Percentiles rank a stretch among this genome's conserved stretches.
These are phyloP conservation scores for Aspergillus sp. DNA, from an alignment of 2,329 filamentous ascomycete genomes.

Conservation along the genomic window DNA sequence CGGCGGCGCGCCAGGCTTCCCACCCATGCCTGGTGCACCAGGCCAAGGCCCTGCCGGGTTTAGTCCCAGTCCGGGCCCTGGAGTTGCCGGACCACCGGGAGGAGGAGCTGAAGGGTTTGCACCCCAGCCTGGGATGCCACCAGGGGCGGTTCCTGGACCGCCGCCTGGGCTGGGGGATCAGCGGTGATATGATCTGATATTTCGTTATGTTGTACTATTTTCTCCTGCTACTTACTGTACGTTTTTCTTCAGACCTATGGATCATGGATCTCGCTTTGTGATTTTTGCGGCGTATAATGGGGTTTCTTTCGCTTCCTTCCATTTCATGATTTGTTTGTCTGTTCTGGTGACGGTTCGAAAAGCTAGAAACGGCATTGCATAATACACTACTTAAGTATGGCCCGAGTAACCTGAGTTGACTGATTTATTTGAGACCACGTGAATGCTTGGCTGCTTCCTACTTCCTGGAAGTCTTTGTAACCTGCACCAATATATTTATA, in stretches of 20 bases:
- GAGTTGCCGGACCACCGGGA: conserved; percentile 29
- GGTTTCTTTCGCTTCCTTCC: conserved; percentile 10
- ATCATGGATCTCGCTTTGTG: not conserved
- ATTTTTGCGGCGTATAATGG: conserved; percentile 17
- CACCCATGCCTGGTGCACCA: conserved; percentile 29
- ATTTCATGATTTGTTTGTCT: not conserved
- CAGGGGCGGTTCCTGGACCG: conserved; percentile 20
- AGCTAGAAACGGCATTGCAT: not conserved
- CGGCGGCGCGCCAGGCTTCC: conserved; percentile 31
- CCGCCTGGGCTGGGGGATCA: conserved; percentile 31
- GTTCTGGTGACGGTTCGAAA: not conserved
- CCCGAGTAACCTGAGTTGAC: not conserved
- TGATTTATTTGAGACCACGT: not conserved
- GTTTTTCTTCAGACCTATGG: not conserved
- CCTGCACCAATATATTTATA: not conserved
- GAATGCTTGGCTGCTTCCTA: not conserved
- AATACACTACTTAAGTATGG: not conserved
- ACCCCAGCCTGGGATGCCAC: conserved; percentile 28
- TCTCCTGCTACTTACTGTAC: too few species aligned
- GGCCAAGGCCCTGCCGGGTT: conserved; percentile 21
- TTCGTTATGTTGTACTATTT: not conserved
- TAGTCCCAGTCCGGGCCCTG: conserved; percentile 28
- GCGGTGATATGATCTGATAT: conserved; percentile 17
- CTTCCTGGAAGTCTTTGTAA: not conserved
- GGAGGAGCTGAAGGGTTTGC: conserved; percentile 30